Evolutionary conservation across 106 monocot genomes (phyloP).

Genomic region (Allium cepa): DNA sequence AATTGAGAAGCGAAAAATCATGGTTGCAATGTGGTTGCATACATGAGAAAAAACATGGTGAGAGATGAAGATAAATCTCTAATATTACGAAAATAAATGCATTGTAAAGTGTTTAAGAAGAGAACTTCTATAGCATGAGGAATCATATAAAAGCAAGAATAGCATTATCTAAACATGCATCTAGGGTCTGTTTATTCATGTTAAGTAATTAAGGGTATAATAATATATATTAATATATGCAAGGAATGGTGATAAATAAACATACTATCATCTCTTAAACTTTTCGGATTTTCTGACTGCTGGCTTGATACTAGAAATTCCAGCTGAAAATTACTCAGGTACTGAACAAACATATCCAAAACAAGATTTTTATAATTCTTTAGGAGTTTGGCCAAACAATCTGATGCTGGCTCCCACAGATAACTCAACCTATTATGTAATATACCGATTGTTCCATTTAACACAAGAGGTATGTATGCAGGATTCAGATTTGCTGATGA

Average conservation of each 20-base stretch:
- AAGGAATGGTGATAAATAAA: not conserved
- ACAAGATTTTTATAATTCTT: slow-evolving; percentile 34
- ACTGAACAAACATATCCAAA: slow-evolving; percentile 47
- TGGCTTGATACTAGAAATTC: slow-evolving; percentile 20
- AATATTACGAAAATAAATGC: too few species aligned
- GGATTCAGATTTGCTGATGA: slow-evolving; percentile 38
- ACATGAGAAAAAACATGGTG: too few species aligned
- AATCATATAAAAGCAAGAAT: too few species aligned
- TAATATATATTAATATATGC: not conserved
- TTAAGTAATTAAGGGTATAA: not conserved
- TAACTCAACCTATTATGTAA: slow-evolving; percentile 62
- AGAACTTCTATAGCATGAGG: too few species aligned
- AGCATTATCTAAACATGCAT: too few species aligned
- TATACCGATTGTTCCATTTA: slow-evolving; percentile 72
- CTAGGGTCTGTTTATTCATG: too few species aligned
- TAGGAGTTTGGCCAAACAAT: slow-evolving; percentile 53
- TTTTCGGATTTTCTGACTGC: slow-evolving; percentile 15
- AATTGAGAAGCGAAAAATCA: too few species aligned
- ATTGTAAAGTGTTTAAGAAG: too few species aligned
- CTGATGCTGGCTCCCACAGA: slow-evolving; percentile 60
- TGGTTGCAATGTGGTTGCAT: too few species aligned
- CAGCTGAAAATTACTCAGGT: slow-evolving; percentile 37
- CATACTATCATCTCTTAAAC: slow-evolving; percentile 29
- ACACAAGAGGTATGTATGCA: slow-evolving; percentile 53
- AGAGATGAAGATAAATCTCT: too few species aligned